phyloP scores from a whole-genome alignment of 257 asterid genomes.

The Eustoma russellianum region DNA sequence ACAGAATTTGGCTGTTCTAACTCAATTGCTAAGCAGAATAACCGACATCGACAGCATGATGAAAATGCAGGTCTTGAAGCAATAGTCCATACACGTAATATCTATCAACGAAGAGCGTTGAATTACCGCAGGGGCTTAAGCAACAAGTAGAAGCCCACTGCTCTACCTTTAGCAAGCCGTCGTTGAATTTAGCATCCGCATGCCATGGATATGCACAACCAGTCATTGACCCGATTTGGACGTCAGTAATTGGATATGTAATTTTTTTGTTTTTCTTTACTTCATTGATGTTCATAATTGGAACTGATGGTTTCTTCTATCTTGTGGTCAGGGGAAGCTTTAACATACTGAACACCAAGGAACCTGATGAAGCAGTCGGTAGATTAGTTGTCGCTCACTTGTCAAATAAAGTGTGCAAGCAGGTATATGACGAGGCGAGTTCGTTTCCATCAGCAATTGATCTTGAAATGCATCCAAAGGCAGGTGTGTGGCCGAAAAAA shows the following conservation, averaged over 20 bases:
- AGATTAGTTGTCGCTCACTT: slow-evolving; percentile 38
- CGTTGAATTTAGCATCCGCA: slow-evolving; percentile 7
- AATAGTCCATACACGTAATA: background rate
- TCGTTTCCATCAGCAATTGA: slow-evolving; percentile 38
- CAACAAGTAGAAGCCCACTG: slow-evolving; percentile 8
- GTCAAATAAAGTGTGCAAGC: slow-evolving; percentile 42
- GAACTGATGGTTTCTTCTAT: slow-evolving; percentile 7
- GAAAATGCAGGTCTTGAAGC: background rate
- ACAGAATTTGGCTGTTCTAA: too few species aligned
- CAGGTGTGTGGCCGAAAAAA: slow-evolving; percentile 63
- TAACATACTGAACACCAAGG: slow-evolving; percentile 20
- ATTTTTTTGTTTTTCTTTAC: too few species aligned
- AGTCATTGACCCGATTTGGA: slow-evolving; percentile 46
- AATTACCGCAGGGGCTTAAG: slow-evolving; percentile 3
- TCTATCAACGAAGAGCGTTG: background rate
- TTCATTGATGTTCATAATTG: slow-evolving; percentile 2
- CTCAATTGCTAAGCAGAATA: background rate
- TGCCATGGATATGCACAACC: slow-evolving; percentile 28
- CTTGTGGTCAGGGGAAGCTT: slow-evolving; percentile 51
- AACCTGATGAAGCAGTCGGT: slow-evolving; percentile 27
- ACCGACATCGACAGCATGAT: background rate
- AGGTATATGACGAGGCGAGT: slow-evolving; percentile 36
- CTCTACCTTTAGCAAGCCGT: slow-evolving; percentile 7
- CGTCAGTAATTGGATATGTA: slow-evolving; percentile 32
- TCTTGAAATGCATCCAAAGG: slow-evolving; percentile 55